Conservation (phyloP, 768 basidiomycete genomes). For the Suillus bovinus region DNA sequence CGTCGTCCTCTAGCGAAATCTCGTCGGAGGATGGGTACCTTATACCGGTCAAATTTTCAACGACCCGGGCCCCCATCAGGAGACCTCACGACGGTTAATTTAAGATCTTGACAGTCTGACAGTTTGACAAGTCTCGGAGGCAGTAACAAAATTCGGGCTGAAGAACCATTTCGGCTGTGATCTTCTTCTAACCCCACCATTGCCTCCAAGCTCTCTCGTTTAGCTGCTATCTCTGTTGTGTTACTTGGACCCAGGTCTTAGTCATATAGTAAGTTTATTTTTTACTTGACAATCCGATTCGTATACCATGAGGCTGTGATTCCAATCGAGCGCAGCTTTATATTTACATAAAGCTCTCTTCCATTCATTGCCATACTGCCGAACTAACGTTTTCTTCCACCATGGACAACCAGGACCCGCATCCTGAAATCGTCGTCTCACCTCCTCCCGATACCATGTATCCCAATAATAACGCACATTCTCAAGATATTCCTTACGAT, state of each 20-base stretch:
- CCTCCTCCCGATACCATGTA: constrained; percentile 17
- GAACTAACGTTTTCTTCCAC: background rate
- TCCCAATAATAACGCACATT: constrained; percentile 11
- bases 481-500: constrained; percentile 50
- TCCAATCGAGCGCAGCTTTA: background rate
- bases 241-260: background rate
- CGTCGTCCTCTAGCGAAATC: too few relatives aligned
- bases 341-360: background rate
- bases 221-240: background rate
- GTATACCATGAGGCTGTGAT: constrained; percentile 12
- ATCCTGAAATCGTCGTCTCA: constrained; percentile 7
- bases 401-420: constrained; percentile 12
- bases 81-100: background rate
- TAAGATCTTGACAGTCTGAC: too few relatives aligned
- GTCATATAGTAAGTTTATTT: constrained; percentile 9
- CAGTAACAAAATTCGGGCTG: background rate
- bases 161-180: too few relatives aligned
- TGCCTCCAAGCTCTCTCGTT: background rate
- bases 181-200: too few relatives aligned
- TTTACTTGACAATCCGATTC: background rate
- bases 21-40: too few relatives aligned
- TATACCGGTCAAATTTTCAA: too few relatives aligned
- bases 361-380: background rate
- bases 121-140: too few relatives aligned
- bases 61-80: background rate